These are phyloP conservation scores for Globisporangium cystogenes DNA, from an alignment of 352 stramenopile species.

Conservation along the genomic window DNA sequence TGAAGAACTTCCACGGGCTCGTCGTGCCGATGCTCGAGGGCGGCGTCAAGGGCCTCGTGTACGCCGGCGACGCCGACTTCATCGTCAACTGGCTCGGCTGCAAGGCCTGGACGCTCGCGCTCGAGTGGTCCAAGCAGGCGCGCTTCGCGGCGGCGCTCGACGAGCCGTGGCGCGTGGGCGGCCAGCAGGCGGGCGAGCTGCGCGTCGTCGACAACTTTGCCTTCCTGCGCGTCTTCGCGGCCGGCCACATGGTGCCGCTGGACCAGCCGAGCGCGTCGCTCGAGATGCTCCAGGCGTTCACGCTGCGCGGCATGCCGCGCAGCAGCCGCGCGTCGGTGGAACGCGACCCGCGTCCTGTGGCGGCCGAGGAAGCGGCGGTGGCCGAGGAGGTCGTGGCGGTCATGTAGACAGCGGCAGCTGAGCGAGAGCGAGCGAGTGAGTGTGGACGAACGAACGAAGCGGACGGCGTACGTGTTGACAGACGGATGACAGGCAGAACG, in stretches of 20 bases:
- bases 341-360: background rate
- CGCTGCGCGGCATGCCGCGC: slow-evolving; percentile 21
- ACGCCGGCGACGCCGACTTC: slow-evolving; percentile 95
- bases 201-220: slow-evolving; percentile 19
- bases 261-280: slow-evolving; percentile 43
- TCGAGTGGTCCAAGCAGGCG: slow-evolving; percentile 55
- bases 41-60: slow-evolving; percentile 88
- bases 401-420: too few species aligned
- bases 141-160: slow-evolving; percentile 46
- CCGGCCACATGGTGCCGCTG: slow-evolving; percentile 38
- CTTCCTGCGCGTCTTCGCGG: slow-evolving; percentile 27
- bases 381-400: slow-evolving; percentile 11
- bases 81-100: slow-evolving; percentile 87
- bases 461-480: background rate
- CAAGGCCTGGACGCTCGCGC: slow-evolving; percentile 4
- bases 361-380: too few species aligned
- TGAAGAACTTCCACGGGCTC: slow-evolving; percentile 90
- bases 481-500: too few species aligned
- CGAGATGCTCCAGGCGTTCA: slow-evolving; percentile 94
- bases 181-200: slow-evolving; percentile 53
- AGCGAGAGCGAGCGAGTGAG: too few species aligned
- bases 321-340: slow-evolving; percentile 7
- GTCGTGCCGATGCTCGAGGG: slow-evolving; percentile 81
- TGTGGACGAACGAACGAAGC: too few species aligned
- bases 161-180: slow-evolving; percentile 56